Evolutionary conservation across 2,329 filamentous ascomycete genomes (phyloP).

Genomic region (Aphanoascus verrucosus): DNA sequence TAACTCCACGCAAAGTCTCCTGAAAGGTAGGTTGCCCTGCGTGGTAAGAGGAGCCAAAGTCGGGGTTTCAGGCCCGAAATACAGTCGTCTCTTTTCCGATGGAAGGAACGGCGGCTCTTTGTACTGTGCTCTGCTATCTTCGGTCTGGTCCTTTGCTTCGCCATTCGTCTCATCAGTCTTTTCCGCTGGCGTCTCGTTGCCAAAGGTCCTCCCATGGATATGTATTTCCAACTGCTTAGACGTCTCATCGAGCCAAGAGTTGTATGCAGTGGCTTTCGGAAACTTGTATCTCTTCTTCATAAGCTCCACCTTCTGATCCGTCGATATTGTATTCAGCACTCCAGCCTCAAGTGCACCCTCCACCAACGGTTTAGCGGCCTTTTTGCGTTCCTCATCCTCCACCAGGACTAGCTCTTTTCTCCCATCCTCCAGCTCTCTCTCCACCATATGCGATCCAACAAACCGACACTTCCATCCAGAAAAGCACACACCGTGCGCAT

Average conservation of each 20-base stretch:
- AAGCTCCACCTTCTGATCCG: constrained; percentile 61
- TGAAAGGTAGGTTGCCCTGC: constrained; percentile 91
- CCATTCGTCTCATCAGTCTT: constrained; percentile 21
- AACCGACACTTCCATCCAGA: constrained; percentile 94
- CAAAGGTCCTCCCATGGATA: constrained; percentile 38
- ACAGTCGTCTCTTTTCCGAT: constrained; percentile 86
- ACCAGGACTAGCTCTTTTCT: constrained; percentile 68
- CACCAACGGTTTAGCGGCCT: constrained; percentile 25
- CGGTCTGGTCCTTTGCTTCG: constrained; percentile 34
- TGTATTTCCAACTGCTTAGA: constrained; percentile 40
- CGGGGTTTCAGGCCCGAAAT: constrained; percentile 89
- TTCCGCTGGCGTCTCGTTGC: constrained; percentile 23
- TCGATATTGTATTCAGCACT: constrained; percentile 63
- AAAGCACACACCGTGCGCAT: constrained; percentile 62
- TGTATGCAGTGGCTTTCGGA: constrained; percentile 63
- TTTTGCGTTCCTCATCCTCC: constrained; percentile 43
- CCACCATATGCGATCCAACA: constrained; percentile 72
- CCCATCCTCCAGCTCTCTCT: constrained; percentile 67
- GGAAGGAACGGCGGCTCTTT: constrained; percentile 78
- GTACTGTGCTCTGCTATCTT: constrained; percentile 69
- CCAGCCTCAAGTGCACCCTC: constrained; percentile 43
- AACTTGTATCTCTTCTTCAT: constrained; percentile 61
- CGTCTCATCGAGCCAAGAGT: constrained; percentile 65
- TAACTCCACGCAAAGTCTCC: constrained; percentile 75
- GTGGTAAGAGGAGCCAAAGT: constrained; percentile 91